Percentiles rank a stretch among this genome's conserved stretches.
Evolutionary conservation across 176 grass and related monocot species (phyloP).

Genomic region (Cenchrus fungigraminus): DNA sequence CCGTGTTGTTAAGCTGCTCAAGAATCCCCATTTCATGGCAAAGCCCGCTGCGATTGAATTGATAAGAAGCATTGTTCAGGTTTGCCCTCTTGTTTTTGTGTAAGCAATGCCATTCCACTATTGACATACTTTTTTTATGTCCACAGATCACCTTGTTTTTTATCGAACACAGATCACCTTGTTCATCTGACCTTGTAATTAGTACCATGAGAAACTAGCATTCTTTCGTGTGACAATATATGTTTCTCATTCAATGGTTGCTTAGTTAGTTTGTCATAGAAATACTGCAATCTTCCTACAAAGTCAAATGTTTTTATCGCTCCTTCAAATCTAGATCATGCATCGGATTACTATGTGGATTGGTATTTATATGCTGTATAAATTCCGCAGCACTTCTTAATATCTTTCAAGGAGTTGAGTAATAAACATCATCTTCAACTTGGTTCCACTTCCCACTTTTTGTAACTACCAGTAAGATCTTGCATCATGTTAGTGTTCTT

Average conservation of each 20-base stretch:
- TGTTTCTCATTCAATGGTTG: slow-evolving; percentile 11
- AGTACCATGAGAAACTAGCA: slow-evolving; percentile 4
- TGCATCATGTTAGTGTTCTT: slow-evolving; percentile 20
- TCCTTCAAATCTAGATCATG: slow-evolving; percentile 13
- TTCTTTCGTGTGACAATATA: not conserved
- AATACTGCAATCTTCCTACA: slow-evolving; percentile 4
- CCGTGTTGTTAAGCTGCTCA: slow-evolving; percentile 89
- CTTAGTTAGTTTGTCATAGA: slow-evolving; percentile 6
- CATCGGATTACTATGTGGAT: not conserved
- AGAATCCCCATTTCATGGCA: slow-evolving; percentile 97
- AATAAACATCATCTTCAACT: slow-evolving; percentile 6
- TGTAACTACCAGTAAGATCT: slow-evolving; percentile 16
- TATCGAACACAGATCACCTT: not conserved
- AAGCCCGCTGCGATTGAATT: slow-evolving; percentile 88
- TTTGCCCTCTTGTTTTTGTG: slow-evolving; percentile 40
- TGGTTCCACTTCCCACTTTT: not conserved
- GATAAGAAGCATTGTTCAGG: slow-evolving; percentile 98
- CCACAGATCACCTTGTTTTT: slow-evolving; percentile 16
- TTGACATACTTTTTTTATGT: slow-evolving; percentile 8
- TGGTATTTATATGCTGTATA: not conserved
- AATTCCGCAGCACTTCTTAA: slow-evolving; percentile 15
- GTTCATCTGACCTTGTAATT: slow-evolving; percentile 21
- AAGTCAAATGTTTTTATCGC: not conserved
- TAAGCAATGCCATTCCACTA: not conserved
- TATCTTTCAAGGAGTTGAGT: slow-evolving; percentile 29